Percentiles rank a stretch among this genome's conserved stretches.
These are phyloP conservation scores for Raphanus hybrid DNA, from an alignment of 441 rosid genomes.

Conservation along the genomic window DNA sequence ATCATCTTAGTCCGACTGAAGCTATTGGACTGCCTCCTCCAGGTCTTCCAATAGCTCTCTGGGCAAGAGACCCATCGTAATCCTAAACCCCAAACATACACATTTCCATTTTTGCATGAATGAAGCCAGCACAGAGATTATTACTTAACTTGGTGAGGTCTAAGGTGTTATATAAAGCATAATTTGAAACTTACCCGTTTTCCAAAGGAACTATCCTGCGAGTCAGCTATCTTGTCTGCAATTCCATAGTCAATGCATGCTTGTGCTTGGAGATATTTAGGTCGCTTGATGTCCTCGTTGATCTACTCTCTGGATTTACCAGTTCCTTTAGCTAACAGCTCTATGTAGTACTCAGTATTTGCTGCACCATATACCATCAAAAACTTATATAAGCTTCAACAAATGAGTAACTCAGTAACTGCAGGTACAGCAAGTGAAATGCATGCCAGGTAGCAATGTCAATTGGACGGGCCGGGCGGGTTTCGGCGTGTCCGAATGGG, in stretches of 20 bases:
- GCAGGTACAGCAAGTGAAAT: constrained; percentile 60
- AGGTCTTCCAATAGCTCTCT: constrained; percentile 66
- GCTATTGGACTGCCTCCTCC: constrained; percentile 64
- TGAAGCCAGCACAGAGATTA: constrained; percentile 8
- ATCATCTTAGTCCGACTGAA: constrained; percentile 60
- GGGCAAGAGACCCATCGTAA: constrained; percentile 68
- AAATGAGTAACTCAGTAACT: constrained; percentile 79
- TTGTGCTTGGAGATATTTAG: constrained; percentile 68
- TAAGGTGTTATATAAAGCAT: background rate
- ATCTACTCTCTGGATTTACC: constrained; percentile 83
- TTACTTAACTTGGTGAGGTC: background rate
- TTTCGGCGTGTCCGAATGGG: no score
- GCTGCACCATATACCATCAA: constrained; percentile 55
- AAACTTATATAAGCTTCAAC: constrained; percentile 21
- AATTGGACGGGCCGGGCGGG: no score
- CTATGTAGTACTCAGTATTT: constrained; percentile 60
- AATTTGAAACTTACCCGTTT: constrained; percentile 53
- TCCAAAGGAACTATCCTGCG: constrained; percentile 59
- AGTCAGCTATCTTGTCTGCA: constrained; percentile 57
- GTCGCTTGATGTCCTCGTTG: constrained; percentile 60
- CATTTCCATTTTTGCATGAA: constrained; percentile 1
- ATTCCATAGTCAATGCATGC: constrained; percentile 82
- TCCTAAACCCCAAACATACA: constrained; percentile 48
- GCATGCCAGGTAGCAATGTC: background rate
- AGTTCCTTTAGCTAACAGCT: constrained; percentile 69